Evolutionary conservation across 2,329 filamentous ascomycete species (phyloP).

Genomic region (Pyrenochaeta sp.): DNA sequence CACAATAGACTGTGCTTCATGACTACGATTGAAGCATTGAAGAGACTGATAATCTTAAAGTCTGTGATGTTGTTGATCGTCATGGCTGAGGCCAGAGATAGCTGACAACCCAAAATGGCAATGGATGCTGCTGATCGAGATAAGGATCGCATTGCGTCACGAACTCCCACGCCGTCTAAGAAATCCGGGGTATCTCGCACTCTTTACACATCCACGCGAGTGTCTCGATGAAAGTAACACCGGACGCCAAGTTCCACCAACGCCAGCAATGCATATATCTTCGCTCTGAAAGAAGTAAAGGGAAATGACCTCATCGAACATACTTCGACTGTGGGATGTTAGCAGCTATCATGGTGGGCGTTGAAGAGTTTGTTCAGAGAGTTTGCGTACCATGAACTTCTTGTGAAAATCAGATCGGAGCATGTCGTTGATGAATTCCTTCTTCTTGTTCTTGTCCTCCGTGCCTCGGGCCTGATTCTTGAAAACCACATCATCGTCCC

Average conservation of each 20-base stretch:
- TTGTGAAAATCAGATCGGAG: constrained; percentile 96
- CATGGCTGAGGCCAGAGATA: constrained; percentile 30
- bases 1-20: neutral
- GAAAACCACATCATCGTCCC: constrained; percentile 99
- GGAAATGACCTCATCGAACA: constrained; percentile 41
- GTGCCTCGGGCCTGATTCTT: constrained; percentile 97
- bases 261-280: constrained; percentile 31
- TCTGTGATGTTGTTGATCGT: constrained; percentile 17
- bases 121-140: constrained; percentile 41
- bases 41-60: constrained; percentile 6
- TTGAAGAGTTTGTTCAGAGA: no score
- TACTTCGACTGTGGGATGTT: constrained; percentile 41
- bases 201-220: constrained; percentile 18
- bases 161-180: constrained; percentile 20
- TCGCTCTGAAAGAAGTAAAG: constrained; percentile 7
- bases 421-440: constrained; percentile 97
- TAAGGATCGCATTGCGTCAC: constrained; percentile 39
- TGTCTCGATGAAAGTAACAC: constrained; percentile 9
- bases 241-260: constrained; percentile 25
- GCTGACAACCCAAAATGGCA: constrained; percentile 25
- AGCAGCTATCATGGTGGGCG: constrained; percentile 13
- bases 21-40: neutral
- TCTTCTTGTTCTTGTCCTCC: constrained; percentile 88
- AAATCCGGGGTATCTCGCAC: constrained; percentile 36
- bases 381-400: constrained; percentile 82